Evolutionary conservation across 208 protist genomes (phyloP), one percentile per base, ranked within the genome.

Genomic region (Novymonas esmeraldas): DNA sequence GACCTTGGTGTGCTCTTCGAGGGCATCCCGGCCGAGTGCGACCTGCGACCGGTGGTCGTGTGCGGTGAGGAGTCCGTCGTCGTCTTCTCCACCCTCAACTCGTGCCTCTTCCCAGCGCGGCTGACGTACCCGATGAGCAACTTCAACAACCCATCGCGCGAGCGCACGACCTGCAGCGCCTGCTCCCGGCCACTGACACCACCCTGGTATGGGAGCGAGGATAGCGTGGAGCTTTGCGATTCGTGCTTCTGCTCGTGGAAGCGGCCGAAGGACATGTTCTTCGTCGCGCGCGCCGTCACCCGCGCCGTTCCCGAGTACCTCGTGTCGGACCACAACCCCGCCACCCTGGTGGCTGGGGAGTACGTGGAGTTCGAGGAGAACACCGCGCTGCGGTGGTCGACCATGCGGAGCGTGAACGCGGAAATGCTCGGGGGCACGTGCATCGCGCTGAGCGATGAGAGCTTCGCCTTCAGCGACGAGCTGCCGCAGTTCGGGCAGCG

Each of bases 1-100:
- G 73, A 92, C 45, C 88, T 94, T 67, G 92, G 92, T 31, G 82
- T 93, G 28, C 65, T 97, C 45, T 95, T 97, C 45, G 84, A 95
- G 42, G 75, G 67, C 22, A 65, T 96, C 29, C 81, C 87, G 6
- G 31, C 52, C 13, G 76, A 72, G 5, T 57, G 66, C 41, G 71
- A 82, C 33, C 38, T 93, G 49, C 73, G 89, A 20, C 88, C 85
- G 33, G 75, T 95, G n/a, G 73, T 93, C 18, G 81, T 79, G 39
- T 85, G 81, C 49, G 83, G 85, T 33, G 62, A 77, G 29, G 87
- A 90, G 34, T 85, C 87, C 11, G 73, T 90, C 29, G 82, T 91
- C 10, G 76, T 89, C n/a, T 96, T 94, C 51, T 96, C 92, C 20
- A 89, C 92, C 67, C 39, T 82, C 34, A 79, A 85, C 65, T 80